These are phyloP conservation scores for Xylaria telfairii DNA, from an alignment of 495 filamentous ascomycete genomes.

Conservation along the genomic window DNA sequence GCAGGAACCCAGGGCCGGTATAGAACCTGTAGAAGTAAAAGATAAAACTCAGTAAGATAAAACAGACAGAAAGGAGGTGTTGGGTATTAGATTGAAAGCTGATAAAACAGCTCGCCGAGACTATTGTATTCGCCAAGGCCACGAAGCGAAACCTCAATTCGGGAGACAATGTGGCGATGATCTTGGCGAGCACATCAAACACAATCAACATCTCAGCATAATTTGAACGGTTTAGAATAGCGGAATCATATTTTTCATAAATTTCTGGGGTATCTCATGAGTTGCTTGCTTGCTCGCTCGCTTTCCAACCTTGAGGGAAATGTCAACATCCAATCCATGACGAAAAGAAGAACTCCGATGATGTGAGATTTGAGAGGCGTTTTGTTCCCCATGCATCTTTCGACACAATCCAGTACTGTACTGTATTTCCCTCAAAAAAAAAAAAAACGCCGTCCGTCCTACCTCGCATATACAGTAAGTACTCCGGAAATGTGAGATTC, in stretches of 20 bases:
- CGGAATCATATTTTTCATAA: slow-evolving; percentile 5
- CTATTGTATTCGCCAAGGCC: neutral
- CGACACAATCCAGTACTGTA: too few relatives aligned
- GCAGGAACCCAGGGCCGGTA: neutral
- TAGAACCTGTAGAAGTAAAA: neutral
- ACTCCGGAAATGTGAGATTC: too few relatives aligned
- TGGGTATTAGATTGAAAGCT: neutral
- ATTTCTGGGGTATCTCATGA: slow-evolving; percentile 21
- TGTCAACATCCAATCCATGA: neutral
- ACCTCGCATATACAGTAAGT: too few relatives aligned
- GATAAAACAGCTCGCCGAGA: neutral
- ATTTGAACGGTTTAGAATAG: neutral
- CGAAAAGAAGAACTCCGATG: neutral
- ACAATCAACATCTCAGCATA: neutral
- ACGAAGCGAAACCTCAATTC: slow-evolving; percentile 11
- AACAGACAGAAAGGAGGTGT: slow-evolving; percentile 1
- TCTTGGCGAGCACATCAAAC: neutral
- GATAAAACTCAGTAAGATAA: neutral
- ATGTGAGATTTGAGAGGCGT: neutral
- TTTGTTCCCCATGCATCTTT: neutral
- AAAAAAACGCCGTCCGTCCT: neutral
- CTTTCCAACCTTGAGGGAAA: neutral
- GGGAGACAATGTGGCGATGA: slow-evolving; percentile 5
- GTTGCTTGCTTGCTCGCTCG: neutral
- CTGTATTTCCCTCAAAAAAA: neutral